These are phyloP conservation scores for Cystoisospora suis DNA, from an alignment of 169 alveolate species.

Conservation along the genomic window DNA sequence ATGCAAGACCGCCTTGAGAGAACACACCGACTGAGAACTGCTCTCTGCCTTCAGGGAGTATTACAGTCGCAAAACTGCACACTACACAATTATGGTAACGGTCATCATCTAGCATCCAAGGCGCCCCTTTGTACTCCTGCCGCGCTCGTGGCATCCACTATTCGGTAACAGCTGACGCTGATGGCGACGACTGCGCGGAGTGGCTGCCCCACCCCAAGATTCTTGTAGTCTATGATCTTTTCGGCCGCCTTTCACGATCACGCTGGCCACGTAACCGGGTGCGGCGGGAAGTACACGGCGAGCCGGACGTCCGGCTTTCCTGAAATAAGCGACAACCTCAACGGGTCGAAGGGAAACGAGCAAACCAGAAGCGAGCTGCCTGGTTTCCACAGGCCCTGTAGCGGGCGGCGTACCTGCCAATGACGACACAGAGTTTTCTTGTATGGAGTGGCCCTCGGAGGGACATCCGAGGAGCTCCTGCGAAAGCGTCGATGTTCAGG, in stretches of 20 bases:
- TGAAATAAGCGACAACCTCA: background rate
- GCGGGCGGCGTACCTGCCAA: conserved; percentile 1
- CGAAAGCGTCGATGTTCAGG: too few relatives aligned
- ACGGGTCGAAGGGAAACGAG: background rate
- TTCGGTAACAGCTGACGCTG: background rate
- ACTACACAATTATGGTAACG: background rate
- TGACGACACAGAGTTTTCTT: background rate
- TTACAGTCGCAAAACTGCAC: too few relatives aligned
- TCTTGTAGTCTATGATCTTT: background rate
- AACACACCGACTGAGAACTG: background rate
- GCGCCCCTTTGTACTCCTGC: background rate
- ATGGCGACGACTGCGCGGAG: background rate
- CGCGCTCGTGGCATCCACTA: background rate
- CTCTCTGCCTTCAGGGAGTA: background rate
- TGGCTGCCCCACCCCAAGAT: background rate
- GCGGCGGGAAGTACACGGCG: too few relatives aligned
- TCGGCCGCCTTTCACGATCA: background rate
- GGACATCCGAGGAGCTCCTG: too few relatives aligned
- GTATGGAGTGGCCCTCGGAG: background rate
- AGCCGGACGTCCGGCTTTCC: background rate
- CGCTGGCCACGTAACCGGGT: background rate
- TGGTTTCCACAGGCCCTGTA: background rate
- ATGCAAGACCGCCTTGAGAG: background rate
- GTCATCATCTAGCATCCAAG: background rate
- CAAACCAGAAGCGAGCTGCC: background rate